Evolutionary conservation across 345 rosid genomes (phyloP).

Genomic region (Rhodamnia rubescens): DNA sequence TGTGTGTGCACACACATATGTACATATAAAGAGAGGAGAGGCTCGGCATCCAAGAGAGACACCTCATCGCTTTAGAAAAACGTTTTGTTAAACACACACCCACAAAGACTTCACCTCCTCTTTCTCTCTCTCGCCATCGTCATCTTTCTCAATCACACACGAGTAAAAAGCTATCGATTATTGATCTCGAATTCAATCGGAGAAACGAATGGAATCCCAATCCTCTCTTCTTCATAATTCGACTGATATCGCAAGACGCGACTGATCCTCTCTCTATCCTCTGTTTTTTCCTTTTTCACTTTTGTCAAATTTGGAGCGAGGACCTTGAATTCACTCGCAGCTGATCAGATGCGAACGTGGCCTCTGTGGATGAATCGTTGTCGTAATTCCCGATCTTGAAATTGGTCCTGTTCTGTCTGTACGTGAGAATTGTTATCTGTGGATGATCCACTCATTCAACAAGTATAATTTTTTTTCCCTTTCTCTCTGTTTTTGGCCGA

Average conservation of each 20-base stretch:
- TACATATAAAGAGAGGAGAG: neutral
- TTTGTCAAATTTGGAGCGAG: neutral
- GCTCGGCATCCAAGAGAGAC: slow-evolving; percentile 10
- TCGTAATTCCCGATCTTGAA: slow-evolving; percentile 24
- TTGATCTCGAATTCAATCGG: neutral
- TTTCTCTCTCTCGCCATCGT: neutral
- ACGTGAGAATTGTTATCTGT: neutral
- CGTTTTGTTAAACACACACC: slow-evolving; percentile 3
- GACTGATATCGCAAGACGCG: neutral
- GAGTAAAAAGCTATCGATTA: neutral
- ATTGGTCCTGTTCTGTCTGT: neutral
- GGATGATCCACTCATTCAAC: no score
- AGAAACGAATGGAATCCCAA: neutral
- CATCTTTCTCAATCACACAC: neutral
- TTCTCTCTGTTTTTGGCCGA: neutral
- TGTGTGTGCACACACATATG: neutral
- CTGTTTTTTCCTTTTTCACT: neutral
- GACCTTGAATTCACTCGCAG: slow-evolving; percentile 18
- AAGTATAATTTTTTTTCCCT: neutral
- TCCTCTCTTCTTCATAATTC: neutral
- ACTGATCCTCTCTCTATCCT: neutral
- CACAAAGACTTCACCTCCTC: neutral
- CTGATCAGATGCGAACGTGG: slow-evolving; percentile 22
- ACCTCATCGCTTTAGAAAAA: slow-evolving; percentile 30
- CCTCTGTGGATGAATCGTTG: neutral